Evolutionary conservation across 2,329 filamentous ascomycete species (phyloP).

Genomic region (Zasmidium citrigriseum): DNA sequence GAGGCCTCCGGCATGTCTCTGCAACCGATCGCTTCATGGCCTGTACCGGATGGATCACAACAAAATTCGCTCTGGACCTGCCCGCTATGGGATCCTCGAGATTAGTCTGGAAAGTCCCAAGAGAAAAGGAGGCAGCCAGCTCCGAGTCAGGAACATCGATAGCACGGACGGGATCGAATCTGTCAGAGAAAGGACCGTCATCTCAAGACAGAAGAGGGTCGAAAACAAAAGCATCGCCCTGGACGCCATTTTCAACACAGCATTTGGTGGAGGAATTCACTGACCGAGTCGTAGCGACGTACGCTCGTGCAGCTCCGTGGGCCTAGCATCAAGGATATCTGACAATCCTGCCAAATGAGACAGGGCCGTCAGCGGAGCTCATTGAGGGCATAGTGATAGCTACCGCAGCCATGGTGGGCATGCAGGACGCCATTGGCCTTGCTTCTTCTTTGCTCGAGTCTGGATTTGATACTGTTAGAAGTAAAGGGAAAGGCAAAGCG

Average conservation of each 20-base stretch:
- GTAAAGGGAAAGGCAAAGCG: not conserved
- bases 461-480: not conserved
- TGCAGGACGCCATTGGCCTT: slow-evolving; percentile 4
- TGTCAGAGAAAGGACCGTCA: not conserved
- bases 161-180: too few relatives aligned
- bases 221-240: not conserved
- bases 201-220: too few relatives aligned
- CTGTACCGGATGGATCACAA: slow-evolving; percentile 5
- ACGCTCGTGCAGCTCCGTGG: slow-evolving; percentile 6
- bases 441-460: slow-evolving; percentile 2
- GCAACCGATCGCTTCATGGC: slow-evolving; percentile 1
- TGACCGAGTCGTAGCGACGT: not conserved
- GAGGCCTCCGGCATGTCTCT: not conserved
- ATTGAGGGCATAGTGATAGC: slow-evolving; percentile 1
- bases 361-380: not conserved
- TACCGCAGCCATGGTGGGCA: slow-evolving; percentile 3
- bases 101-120: not conserved
- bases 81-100: not conserved
- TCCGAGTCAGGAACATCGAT: not conserved
- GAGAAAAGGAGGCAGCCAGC: not conserved
- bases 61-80: slow-evolving; percentile 1
- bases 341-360: not conserved
- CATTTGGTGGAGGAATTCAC: slow-evolving; percentile 1
- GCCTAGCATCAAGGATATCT: not conserved
- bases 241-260: slow-evolving; percentile 6